These are phyloP conservation scores for Fraxinus sp. DNA, from an alignment of 305 asterid genomes.

Conservation along the genomic window DNA sequence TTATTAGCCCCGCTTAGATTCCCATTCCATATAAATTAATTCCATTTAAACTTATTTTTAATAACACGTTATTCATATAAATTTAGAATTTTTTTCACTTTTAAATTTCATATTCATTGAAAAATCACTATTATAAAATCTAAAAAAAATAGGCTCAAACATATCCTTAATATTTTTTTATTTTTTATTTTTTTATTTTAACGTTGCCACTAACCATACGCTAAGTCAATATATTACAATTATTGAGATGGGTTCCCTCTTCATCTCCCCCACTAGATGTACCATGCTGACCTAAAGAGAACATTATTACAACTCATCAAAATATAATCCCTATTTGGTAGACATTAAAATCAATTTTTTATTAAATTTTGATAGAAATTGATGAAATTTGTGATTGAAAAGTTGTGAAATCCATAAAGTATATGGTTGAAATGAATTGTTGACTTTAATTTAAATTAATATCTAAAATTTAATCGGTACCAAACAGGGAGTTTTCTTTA, in stretches of 20 bases:
- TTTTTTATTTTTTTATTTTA: neutral
- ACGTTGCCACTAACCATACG: neutral
- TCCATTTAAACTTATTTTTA: too few relatives aligned
- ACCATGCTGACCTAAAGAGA: slow-evolving; percentile 10
- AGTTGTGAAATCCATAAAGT: too few relatives aligned
- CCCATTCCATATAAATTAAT: neutral
- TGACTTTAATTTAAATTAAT: too few relatives aligned
- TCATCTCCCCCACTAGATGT: slow-evolving; percentile 26
- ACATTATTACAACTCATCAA: slow-evolving; percentile 23
- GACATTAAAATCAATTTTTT: too few relatives aligned
- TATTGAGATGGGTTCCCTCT: slow-evolving; percentile 31
- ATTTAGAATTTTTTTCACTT: neutral
- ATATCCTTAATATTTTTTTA: slow-evolving; percentile 5
- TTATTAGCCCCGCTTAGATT: slow-evolving; percentile 1
- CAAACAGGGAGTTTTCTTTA: slow-evolving; percentile 10
- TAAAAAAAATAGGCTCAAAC: neutral
- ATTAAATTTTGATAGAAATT: too few relatives aligned
- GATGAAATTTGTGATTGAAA: too few relatives aligned
- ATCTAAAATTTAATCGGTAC: too few relatives aligned
- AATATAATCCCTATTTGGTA: neutral
- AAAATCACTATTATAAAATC: too few relatives aligned
- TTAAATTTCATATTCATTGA: too few relatives aligned
- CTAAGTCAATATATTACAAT: slow-evolving; percentile 16
- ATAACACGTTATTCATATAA: neutral
- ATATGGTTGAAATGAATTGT: too few relatives aligned